Evolutionary conservation across 2,329 filamentous ascomycete genomes (phyloP).

Genomic region (Calonectria pteridis): DNA sequence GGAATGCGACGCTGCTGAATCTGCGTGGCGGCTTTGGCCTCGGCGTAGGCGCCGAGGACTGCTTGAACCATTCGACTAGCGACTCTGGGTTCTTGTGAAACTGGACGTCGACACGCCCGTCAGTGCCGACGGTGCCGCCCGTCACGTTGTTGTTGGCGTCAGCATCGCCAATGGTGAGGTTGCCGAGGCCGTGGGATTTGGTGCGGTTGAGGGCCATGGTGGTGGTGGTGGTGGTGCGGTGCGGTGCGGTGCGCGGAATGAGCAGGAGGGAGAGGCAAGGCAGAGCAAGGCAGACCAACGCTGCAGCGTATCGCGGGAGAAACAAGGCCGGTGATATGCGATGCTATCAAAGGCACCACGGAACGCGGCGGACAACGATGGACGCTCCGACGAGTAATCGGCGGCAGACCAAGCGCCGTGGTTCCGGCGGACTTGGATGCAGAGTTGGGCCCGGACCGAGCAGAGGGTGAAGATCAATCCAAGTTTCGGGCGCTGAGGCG

Average conservation of each 20-base stretch:
- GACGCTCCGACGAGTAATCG: neutral
- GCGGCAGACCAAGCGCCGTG: neutral
- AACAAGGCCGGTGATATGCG: neutral
- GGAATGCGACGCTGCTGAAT: conserved; percentile 36
- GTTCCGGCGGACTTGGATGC: neutral
- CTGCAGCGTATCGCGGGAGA: neutral
- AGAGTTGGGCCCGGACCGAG: neutral
- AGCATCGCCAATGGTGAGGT: conserved; percentile 41
- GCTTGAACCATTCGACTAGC: conserved; percentile 44
- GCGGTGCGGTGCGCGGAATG: neutral
- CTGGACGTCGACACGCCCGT: conserved; percentile 48
- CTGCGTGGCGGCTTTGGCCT: conserved; percentile 29
- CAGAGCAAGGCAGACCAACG: neutral
- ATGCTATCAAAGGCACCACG: neutral
- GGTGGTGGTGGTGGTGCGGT: too few species aligned
- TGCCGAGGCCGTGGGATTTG: conserved; percentile 44
- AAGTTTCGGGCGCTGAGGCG: neutral
- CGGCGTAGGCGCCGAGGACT: conserved; percentile 24
- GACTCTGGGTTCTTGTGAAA: conserved; percentile 46
- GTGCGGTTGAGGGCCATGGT: conserved; percentile 46
- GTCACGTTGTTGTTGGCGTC: conserved; percentile 34
- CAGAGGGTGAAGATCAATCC: neutral
- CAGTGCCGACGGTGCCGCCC: conserved; percentile 44
- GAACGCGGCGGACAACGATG: neutral
- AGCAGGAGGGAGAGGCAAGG: too few species aligned